A percentile compares a stretch with the other conserved stretches of the same genome.
These are phyloP conservation scores for Hypoxylon perforatum DNA, from an alignment of 495 filamentous ascomycete species.

Conservation along the genomic window DNA sequence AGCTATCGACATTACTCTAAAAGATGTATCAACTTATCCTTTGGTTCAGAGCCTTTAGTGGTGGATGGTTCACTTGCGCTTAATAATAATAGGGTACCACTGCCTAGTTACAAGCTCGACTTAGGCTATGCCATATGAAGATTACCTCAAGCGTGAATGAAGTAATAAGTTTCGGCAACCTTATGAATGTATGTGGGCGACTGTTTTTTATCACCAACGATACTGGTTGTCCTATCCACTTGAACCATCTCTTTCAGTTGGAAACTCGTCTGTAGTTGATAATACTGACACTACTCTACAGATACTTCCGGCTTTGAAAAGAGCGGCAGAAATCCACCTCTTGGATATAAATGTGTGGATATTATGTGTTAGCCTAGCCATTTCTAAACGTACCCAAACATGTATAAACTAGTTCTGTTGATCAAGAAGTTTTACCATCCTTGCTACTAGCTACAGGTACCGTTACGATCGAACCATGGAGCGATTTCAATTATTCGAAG, in stretches of 20 bases:
- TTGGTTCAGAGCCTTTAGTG: background rate
- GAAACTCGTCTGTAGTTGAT: conserved; percentile 1
- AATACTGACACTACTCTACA: conserved; percentile 2
- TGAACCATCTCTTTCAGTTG: conserved; percentile 1
- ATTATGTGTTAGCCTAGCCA: background rate
- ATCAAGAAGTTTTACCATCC: conserved; percentile 13
- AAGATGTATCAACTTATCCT: background rate
- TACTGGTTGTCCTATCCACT: conserved; percentile 12
- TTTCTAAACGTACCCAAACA: background rate
- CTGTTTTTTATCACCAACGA: conserved; percentile 13
- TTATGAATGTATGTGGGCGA: conserved; percentile 5
- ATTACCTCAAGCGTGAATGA: background rate
- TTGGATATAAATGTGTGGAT: conserved; percentile 19
- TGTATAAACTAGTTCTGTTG: conserved; percentile 1
- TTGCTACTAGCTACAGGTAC: background rate
- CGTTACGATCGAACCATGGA: conserved; percentile 17
- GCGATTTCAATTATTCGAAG: conserved; percentile 23
- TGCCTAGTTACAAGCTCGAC: background rate
- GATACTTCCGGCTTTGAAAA: background rate
- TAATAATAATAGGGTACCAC: background rate
- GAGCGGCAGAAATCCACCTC: conserved; percentile 12
- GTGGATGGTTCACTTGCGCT: background rate
- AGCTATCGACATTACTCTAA: background rate
- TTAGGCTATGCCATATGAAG: too few species aligned
- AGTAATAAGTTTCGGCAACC: background rate